phyloP scores from a whole-genome alignment of 2,329 filamentous ascomycete species.

The Penicillium sp. region DNA sequence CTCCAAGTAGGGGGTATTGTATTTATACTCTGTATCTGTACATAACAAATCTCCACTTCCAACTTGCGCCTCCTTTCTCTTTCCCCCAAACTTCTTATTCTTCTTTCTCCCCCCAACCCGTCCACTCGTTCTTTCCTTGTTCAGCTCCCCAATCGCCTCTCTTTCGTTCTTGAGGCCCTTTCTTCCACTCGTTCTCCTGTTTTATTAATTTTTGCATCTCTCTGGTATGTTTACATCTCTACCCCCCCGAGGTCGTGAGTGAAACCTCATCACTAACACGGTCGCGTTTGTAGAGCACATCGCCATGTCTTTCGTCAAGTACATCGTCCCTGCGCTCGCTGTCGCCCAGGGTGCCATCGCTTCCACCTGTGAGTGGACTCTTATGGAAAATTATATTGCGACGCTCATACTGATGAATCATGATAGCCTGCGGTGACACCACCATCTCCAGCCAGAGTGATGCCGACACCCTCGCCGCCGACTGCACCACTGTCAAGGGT shows the following conservation, averaged over 20 bases:
- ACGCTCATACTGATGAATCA: neutral
- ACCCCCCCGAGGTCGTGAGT: conserved; percentile 13
- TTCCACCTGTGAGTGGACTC: conserved; percentile 29
- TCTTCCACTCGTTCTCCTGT: conserved; percentile 35
- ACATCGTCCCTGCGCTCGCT: conserved; percentile 58
- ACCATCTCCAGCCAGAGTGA: conserved; percentile 60
- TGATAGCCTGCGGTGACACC: conserved; percentile 20
- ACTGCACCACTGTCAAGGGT: conserved; percentile 70
- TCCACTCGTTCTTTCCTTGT: conserved; percentile 31
- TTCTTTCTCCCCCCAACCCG: conserved; percentile 29
- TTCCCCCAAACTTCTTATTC: conserved; percentile 37
- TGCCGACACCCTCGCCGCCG: conserved; percentile 62
- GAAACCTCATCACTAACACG: conserved; percentile 6
- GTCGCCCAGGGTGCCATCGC: conserved; percentile 54
- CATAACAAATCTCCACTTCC: conserved; percentile 25
- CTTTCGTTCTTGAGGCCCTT: conserved; percentile 19
- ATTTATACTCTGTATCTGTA: conserved; percentile 16
- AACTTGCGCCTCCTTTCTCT: conserved; percentile 30
- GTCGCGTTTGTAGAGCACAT: conserved; percentile 7
- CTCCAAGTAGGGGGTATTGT: conserved; percentile 11
- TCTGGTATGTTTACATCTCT: conserved; percentile 18
- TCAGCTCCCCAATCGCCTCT: conserved; percentile 26
- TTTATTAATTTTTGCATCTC: conserved; percentile 26
- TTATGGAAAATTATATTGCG: neutral
- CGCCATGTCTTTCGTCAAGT: conserved; percentile 56